Conservation (phyloP, 768 basidiomycete species). For the Auricularia sp. region DNA sequence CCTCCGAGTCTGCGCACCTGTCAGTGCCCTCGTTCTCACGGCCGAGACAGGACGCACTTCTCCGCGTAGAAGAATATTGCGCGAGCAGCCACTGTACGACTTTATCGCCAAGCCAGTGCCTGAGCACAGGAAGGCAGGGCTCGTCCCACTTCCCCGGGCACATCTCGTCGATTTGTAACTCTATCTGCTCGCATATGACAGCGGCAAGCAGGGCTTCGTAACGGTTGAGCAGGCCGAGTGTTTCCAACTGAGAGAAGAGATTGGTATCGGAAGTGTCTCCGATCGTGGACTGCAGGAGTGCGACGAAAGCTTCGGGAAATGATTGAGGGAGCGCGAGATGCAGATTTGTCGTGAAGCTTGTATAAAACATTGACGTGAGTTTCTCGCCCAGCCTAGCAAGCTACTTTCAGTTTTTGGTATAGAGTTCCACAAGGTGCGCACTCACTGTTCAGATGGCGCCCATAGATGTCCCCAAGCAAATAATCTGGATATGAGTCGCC, state of each 20-base stretch:
- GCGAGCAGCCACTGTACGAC: constrained; percentile 80
- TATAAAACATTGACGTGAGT: neutral
- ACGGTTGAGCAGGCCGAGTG: constrained; percentile 66
- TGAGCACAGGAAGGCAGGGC: constrained; percentile 48
- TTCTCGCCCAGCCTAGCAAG: neutral
- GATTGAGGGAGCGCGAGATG: constrained; percentile 40
- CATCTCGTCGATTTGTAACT: constrained; percentile 52
- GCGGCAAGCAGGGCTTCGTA: constrained; percentile 76
- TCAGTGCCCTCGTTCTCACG: constrained; percentile 6
- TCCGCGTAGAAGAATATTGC: constrained; percentile 62
- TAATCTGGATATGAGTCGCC: neutral
- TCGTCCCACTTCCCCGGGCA: constrained; percentile 63
- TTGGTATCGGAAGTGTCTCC: constrained; percentile 21
- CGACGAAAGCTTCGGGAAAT: constrained; percentile 60
- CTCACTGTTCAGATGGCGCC: neutral
- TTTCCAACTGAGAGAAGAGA: constrained; percentile 54
- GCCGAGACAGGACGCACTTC: constrained; percentile 27
- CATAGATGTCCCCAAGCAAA: neutral
- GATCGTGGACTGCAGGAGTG: constrained; percentile 22
- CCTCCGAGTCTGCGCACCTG: constrained; percentile 38
- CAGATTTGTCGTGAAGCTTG: neutral
- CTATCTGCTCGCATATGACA: constrained; percentile 81
- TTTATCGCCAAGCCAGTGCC: constrained; percentile 68
- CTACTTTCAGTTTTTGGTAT: too few relatives aligned
- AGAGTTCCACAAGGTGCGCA: neutral